These are phyloP conservation scores for Fusarium sp. DNA, from an alignment of 2,329 filamentous ascomycete species.

Conservation along the genomic window DNA sequence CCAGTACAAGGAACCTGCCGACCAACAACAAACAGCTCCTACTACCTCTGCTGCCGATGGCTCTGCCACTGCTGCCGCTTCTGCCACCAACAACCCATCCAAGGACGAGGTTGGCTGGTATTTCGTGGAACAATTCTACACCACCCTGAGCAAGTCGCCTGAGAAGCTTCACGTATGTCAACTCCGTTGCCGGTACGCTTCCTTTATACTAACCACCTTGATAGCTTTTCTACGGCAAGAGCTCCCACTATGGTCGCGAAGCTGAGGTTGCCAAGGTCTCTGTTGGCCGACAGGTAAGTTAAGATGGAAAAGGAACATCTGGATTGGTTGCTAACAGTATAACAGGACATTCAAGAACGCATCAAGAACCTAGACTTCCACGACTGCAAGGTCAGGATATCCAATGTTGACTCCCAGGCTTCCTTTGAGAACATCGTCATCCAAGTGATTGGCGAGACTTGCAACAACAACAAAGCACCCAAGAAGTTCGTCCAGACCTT, in stretches of 20 bases:
- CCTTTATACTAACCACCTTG: constrained; percentile 14
- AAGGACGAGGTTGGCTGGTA: constrained; percentile 99
- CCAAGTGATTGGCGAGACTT: constrained; percentile 97
- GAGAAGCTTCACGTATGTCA: constrained; percentile 84
- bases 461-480: constrained; percentile 89
- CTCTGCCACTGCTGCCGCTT: constrained; percentile 43
- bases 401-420: constrained; percentile 96
- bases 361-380: constrained; percentile 94
- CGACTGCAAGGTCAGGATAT: constrained; percentile 97
- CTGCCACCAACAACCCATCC: constrained; percentile 60
- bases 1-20: constrained; percentile 51
- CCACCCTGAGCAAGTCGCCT: constrained; percentile 90
- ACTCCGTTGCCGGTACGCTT: background rate
- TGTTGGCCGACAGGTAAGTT: constrained; percentile 80
- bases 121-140: constrained; percentile 99
- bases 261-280: constrained; percentile 88
- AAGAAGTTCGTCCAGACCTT: constrained; percentile 99
- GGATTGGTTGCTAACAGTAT: constrained; percentile 17
- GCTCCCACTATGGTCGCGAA: constrained; percentile 90
- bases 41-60: constrained; percentile 45
- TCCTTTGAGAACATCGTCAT: constrained; percentile 95
- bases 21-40: constrained; percentile 51
- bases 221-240: constrained; percentile 93
- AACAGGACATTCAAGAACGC: constrained; percentile 88
- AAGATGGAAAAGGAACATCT: background rate